Evolutionary conservation across 2,329 filamentous ascomycete genomes (phyloP), one percentile per base, ranked within the genome.

Genomic region (Grosmannia penicillata): DNA sequence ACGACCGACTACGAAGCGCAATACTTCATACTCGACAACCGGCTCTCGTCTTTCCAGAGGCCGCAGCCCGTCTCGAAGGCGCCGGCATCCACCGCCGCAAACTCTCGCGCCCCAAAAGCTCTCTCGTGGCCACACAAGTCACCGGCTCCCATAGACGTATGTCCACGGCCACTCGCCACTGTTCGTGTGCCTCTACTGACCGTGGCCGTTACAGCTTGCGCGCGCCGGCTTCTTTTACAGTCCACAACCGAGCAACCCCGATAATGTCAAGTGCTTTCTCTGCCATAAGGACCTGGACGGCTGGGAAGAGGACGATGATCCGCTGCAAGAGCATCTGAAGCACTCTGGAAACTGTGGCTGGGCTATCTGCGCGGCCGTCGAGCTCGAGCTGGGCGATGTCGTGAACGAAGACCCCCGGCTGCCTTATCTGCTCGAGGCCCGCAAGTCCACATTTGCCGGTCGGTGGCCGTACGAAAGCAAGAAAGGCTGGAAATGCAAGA

Each of bases 391-490:
- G 21, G 68, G 69, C 39, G 74, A 78, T 31, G 75, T 77, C 39
- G 68, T 63, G 36, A 65, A 78, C 47, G 75, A 84, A 45, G 82
- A 95, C 51, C 91, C 91, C 1, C 72, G 75, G 38, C 71, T 75
- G 37, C 63, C 76, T 7, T 63, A 68, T 39, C 80, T 96, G 68
- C 61, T 78, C 28, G 75, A 80, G 34, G 89, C 89, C 22, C 74
- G 91, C 48, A 77, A 75, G 52, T 75, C 75, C 18, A 98, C 91
- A 0, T 98, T 96, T 58, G 73, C 67, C n/a, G 72, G 72, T 13
- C 68, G 69, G 48, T 98, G 91, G 91, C 86, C 87, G 1, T 83
- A 98, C 50, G 87, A 98, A 47, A 66, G 66, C 3, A 93, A 91
- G 61, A 78, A 78, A 52, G 84, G 81, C 6, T 94, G 86, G 86